Base-by-base conservation (phyloP, 139 green algal genomes). In the Spirogloea muscicola region DNA sequence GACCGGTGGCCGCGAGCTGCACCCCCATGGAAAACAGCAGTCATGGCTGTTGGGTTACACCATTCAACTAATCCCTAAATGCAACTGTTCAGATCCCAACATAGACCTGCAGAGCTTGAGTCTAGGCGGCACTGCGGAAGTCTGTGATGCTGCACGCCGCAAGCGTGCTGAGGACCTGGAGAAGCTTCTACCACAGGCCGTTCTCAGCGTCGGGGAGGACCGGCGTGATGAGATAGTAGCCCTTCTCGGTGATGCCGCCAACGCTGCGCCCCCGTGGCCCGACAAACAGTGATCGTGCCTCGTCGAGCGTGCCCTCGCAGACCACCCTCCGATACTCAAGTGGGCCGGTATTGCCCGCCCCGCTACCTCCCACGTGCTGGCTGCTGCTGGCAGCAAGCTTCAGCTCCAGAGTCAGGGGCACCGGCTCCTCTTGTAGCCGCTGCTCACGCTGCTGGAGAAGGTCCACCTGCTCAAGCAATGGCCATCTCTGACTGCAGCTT, bases 201-300 rank as follows among this genome's bases (percentile, higher is more conserved):
- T n/a, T n/a, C n/a, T n/a, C 42, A 36, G n/a, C 3, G 5, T 27
- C 16, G 41, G 76, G 65, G 27, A 80, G 39, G 46, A 94, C 68
- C 0, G 89, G 89, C 0, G 89, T 94, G 37, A 94, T 48, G 0
- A 89, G 48, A 33, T 89, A 59, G 79, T 84, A 94, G 60, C 89
- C 84, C 21, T 81, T 58, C 40, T 65, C 55, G 37, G 68, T 37
- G 1, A 36, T 57, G 2, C 85, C 85, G 68, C 83, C 79, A 29
- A 37, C 63, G 36, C 55, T 84, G 25, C 85, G 72, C 9, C 82
- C 85, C 25, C 89, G 51, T 0, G 89, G 89, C 6, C 89, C 89
- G 37, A 94, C 82, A 64, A 82, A 93, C 16, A 90, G 37, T 9
- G 68, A 84, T 43, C 67, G 58, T 0, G 83, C 76, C 51, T 94